Conservation (phyloP, 2,329 filamentous ascomycete genomes). For the Penicillium sp. region DNA sequence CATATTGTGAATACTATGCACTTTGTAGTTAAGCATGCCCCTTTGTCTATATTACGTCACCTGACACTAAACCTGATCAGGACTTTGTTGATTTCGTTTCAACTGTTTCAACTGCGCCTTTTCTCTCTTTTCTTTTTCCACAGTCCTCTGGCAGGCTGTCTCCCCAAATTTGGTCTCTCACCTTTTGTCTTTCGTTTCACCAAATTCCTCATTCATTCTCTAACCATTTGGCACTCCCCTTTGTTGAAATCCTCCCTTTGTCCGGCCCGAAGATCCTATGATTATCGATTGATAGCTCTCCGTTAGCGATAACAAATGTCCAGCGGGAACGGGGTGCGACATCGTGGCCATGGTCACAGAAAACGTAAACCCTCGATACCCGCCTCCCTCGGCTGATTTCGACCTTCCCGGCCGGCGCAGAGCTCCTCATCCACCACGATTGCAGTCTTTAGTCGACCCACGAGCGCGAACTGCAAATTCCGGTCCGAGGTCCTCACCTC, state of each 20-base stretch:
- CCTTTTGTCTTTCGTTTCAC: conserved; percentile 10
- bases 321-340: conserved; percentile 36
- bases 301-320: conserved; percentile 39
- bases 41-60: conserved; percentile 14
- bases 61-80: conserved; percentile 14
- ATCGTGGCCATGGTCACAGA: conserved; percentile 47
- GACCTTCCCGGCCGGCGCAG: conserved; percentile 32
- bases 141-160: conserved; percentile 15
- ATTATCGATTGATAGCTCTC: conserved; percentile 11
- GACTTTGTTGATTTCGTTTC: conserved; percentile 17
- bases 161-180: conserved; percentile 12
- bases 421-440: conserved; percentile 29
- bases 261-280: background rate
- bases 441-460: conserved; percentile 32
- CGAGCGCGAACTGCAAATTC: conserved; percentile 21
- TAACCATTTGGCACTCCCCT: background rate
- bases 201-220: conserved; percentile 1
- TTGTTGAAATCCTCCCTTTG: conserved; percentile 1
- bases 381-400: conserved; percentile 31
- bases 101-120: conserved; percentile 12
- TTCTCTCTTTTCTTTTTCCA: conserved; percentile 11
- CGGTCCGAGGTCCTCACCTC: conserved; percentile 19
- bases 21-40: background rate
- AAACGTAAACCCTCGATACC: conserved; percentile 39
- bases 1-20: background rate